A percentile compares a stretch with the other conserved stretches of the same genome.
phyloP scores from a whole-genome alignment of 169 alveolate species.

The Plasmodium fragile region DNA sequence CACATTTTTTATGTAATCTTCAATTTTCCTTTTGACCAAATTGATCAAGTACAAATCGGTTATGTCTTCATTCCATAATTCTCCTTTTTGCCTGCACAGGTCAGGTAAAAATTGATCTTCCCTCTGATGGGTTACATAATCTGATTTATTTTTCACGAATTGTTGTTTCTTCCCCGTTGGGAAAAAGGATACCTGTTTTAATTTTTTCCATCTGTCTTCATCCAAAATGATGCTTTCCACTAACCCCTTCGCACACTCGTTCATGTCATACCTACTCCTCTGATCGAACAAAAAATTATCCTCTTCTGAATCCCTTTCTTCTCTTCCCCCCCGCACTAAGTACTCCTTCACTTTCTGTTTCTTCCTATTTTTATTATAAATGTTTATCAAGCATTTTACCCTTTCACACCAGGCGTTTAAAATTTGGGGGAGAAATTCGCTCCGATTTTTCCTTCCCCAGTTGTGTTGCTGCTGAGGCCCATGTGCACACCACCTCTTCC shows the following conservation, averaged over 20 bases:
- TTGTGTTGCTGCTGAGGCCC: not conserved
- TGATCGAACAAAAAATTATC: constrained; percentile 1
- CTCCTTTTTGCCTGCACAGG: not conserved
- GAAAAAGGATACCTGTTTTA: constrained; percentile 13
- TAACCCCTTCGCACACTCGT: constrained; percentile 45
- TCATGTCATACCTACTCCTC: constrained; percentile 56
- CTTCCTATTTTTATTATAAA: constrained; percentile 45
- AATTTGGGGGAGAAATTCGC: constrained; percentile 32
- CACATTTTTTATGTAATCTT: constrained; percentile 66
- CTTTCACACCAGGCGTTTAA: constrained; percentile 56
- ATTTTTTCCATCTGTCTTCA: not conserved
- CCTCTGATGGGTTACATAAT: not conserved
- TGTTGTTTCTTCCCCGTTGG: not conserved
- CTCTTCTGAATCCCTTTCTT: not conserved
- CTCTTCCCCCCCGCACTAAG: not conserved
- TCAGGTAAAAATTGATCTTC: not conserved
- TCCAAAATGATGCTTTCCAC: not conserved
- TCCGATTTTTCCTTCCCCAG: not conserved
- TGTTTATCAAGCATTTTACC: constrained; percentile 18
- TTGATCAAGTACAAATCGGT: constrained; percentile 62
- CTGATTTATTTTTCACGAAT: not conserved
- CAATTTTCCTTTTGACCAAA: constrained; percentile 38
- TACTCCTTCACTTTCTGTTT: constrained; percentile 13
- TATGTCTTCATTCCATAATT: constrained; percentile 3
- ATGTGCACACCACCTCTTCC: not conserved